Evolutionary conservation across 805 yeast genomes (phyloP).

Genomic region (Candida tibetensis): DNA sequence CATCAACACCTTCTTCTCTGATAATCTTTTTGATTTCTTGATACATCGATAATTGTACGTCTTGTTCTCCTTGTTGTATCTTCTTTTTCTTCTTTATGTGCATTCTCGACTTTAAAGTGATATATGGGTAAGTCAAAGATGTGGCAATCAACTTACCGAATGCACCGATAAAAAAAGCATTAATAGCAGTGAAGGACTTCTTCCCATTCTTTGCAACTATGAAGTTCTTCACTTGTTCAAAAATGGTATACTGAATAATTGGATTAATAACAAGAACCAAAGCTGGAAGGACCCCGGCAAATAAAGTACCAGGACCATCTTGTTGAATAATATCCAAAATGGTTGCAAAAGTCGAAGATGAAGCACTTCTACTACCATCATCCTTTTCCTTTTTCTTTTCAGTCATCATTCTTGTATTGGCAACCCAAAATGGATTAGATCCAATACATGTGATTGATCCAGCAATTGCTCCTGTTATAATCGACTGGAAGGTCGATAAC

Average conservation of each 20-base stretch:
- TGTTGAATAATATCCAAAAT: slow-evolving; percentile 59
- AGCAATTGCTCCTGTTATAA: slow-evolving; percentile 78
- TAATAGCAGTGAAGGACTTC: slow-evolving; percentile 56
- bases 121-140: slow-evolving; percentile 83
- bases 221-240: slow-evolving; percentile 76
- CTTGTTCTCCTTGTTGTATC: slow-evolving; percentile 17
- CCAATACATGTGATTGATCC: slow-evolving; percentile 80
- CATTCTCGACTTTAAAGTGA: slow-evolving; percentile 85
- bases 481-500: slow-evolving; percentile 62
- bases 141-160: slow-evolving; percentile 90
- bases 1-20: slow-evolving; percentile 66
- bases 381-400: slow-evolving; percentile 25
- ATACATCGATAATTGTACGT: slow-evolving; percentile 37
- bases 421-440: slow-evolving; percentile 93
- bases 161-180: slow-evolving; percentile 87
- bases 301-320: slow-evolving; percentile 71
- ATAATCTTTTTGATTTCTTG: slow-evolving; percentile 58
- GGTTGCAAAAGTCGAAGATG: slow-evolving; percentile 51
- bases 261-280: slow-evolving; percentile 84
- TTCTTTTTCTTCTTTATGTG: slow-evolving; percentile 54
- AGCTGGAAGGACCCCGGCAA: slow-evolving; percentile 87
- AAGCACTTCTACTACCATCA: slow-evolving; percentile 18
- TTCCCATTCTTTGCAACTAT: slow-evolving; percentile 54
- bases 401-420: slow-evolving; percentile 86
- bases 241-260: slow-evolving; percentile 85